These are phyloP conservation scores for Penicillium sp. DNA, from an alignment of 2,329 filamentous ascomycete species.

Conservation along the genomic window DNA sequence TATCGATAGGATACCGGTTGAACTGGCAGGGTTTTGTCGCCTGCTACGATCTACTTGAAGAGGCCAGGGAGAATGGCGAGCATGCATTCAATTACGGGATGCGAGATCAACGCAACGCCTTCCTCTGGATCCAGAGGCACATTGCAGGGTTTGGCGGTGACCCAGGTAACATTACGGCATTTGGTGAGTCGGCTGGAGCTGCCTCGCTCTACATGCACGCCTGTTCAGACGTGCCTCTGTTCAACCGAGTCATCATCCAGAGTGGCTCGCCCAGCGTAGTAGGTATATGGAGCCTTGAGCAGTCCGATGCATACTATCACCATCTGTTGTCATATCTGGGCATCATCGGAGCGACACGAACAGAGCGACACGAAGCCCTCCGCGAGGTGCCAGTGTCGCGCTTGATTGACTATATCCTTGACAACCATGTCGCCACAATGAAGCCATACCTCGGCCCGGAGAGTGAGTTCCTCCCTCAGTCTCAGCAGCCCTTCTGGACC, in stretches of 20 bases:
- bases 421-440: not conserved
- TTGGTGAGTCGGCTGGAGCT: not conserved
- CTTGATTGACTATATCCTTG: not conserved
- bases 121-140: not conserved
- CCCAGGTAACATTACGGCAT: not conserved
- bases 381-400: not conserved
- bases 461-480: not conserved
- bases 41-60: not conserved
- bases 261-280: not conserved
- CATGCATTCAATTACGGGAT: not conserved
- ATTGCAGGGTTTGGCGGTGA: not conserved
- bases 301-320: not conserved
- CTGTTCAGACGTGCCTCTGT: not conserved
- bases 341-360: not conserved
- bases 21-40: not conserved
- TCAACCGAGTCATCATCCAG: not conserved
- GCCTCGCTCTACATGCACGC: not conserved
- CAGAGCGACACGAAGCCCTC: not conserved
- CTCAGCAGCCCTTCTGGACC: not conserved
- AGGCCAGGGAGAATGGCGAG: not conserved
- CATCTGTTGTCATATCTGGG: not conserved
- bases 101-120: not conserved
- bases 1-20: not conserved
- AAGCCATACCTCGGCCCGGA: not conserved
- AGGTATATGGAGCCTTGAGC: not conserved